Percentiles rank a stretch among this genome's conserved stretches.
Evolutionary conservation across 1,284 basidiomycete genomes (phyloP).

Genomic region (Naganishia liquefaciens): DNA sequence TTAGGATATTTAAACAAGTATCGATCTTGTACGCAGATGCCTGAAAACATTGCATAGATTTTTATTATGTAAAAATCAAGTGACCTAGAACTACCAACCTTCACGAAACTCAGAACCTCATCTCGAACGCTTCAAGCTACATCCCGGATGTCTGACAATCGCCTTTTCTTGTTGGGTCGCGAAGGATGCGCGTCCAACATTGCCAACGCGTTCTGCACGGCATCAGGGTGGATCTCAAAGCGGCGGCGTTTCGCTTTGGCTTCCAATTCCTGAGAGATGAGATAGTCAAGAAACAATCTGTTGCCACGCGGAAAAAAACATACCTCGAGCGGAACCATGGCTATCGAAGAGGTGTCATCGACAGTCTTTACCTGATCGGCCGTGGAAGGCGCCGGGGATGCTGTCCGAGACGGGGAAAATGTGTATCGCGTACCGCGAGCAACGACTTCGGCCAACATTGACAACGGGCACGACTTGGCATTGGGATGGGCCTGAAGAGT

Average conservation of each 20-base stretch:
- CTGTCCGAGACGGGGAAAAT: constrained; percentile 57
- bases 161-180: constrained; percentile 29
- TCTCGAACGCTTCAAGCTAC: background rate
- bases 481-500: constrained; percentile 69
- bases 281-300: constrained; percentile 46
- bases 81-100: background rate
- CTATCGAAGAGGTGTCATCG: constrained; percentile 1
- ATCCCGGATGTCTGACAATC: constrained; percentile 18
- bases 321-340: constrained; percentile 16
- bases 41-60: background rate
- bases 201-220: constrained; percentile 73
- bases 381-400: constrained; percentile 6
- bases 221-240: constrained; percentile 72
- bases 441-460: constrained; percentile 81
- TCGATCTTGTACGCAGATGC: background rate
- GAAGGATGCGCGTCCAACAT: constrained; percentile 66
- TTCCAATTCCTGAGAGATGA: constrained; percentile 63
- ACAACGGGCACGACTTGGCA: constrained; percentile 74
- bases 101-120: background rate
- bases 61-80: background rate
- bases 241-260: constrained; percentile 55
- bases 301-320: background rate
- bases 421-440: constrained; percentile 75
- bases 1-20: background rate
- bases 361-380: background rate